These are phyloP conservation scores for Acacia acuminata DNA, from an alignment of 306 rosid species.

Conservation along the genomic window DNA sequence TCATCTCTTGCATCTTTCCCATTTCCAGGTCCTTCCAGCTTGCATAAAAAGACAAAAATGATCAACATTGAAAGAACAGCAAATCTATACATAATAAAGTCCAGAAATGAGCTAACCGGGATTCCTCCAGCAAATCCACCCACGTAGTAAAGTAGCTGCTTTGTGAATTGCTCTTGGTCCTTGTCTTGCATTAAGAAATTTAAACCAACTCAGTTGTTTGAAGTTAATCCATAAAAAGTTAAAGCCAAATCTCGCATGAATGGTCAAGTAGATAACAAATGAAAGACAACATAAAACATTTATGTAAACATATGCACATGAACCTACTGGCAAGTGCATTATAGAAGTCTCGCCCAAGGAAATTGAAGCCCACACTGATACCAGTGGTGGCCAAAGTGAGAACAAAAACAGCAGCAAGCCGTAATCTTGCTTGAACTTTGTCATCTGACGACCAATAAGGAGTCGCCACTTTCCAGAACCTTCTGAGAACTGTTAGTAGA, in stretches of 20 bases:
- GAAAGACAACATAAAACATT: conserved; percentile 1
- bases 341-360: conserved; percentile 93
- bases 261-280: neutral
- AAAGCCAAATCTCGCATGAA: conserved; percentile 4
- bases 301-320: neutral
- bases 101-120: conserved; percentile 96
- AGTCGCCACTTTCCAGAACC: conserved; percentile 93
- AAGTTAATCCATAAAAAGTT: conserved; percentile 8
- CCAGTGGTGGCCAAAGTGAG: conserved; percentile 94
- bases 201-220: conserved; percentile 35
- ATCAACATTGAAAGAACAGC: conserved; percentile 29
- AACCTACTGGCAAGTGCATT: conserved; percentile 89
- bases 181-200: conserved; percentile 62
- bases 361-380: conserved; percentile 87
- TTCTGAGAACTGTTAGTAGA: conserved; percentile 52
- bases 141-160: conserved; percentile 85
- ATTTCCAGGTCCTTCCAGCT: neutral
- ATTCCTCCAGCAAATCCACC: conserved; percentile 94
- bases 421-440: conserved; percentile 69
- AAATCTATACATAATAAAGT: conserved; percentile 73
- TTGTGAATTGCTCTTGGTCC: conserved; percentile 90
- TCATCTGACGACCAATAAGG: conserved; percentile 90
- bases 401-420: conserved; percentile 79
- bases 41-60: neutral
- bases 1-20: neutral